Conservation (phyloP, 345 rosid species). For the Punica granatum region DNA sequence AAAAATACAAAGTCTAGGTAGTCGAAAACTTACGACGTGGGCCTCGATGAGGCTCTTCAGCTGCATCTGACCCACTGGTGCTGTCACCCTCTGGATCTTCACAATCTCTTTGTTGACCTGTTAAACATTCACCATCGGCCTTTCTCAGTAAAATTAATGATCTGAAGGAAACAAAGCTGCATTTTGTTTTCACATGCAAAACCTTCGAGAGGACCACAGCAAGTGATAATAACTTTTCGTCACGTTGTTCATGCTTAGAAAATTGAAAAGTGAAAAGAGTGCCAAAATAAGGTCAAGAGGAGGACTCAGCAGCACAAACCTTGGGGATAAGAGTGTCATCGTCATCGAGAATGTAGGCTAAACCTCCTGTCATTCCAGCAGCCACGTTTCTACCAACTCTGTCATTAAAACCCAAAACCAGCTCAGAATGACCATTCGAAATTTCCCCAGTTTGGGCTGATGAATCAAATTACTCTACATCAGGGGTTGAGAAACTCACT, state of each 20-base stretch:
- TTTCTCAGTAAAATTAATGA: not conserved
- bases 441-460: conserved; percentile 9
- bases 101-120: conserved; percentile 92
- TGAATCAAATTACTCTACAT: not conserved
- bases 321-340: conserved; percentile 78
- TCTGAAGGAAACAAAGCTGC: not conserved
- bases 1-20: not conserved
- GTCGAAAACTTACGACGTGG: conserved; percentile 66
- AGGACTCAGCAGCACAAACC: conserved; percentile 31
- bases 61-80: conserved; percentile 95
- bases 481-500: conserved; percentile 45
- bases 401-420: conserved; percentile 21
- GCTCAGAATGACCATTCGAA: not conserved
- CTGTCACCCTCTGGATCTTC: conserved; percentile 88
- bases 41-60: conserved; percentile 83
- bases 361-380: conserved; percentile 99
- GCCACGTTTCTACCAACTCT: conserved; percentile 99
- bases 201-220: no score
- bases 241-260: not conserved
- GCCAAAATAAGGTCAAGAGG: not conserved
- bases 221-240: no score
- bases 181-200: not conserved
- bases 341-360: conserved; percentile 91
- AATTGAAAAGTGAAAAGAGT: not conserved
- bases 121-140: not conserved